Conservation (phyloP, 2,329 filamentous ascomycete genomes). For the Fonsecaea pedrosoi region DNA sequence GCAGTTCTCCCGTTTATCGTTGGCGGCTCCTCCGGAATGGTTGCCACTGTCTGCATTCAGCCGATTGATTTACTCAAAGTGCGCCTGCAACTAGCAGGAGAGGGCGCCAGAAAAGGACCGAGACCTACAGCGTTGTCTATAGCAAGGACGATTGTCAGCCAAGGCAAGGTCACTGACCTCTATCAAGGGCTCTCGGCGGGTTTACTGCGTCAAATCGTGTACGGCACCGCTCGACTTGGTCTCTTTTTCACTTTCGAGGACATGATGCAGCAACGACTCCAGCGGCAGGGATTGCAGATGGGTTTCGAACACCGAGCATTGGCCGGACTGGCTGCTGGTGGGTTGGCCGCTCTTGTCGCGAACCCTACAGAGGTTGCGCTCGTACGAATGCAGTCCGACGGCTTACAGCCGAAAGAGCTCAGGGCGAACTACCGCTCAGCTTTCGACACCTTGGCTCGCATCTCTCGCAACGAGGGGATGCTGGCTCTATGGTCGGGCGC, state of each 20-base stretch:
- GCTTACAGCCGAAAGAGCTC: slow-evolving; percentile 81
- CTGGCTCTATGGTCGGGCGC: slow-evolving; percentile 86
- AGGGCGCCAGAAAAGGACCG: slow-evolving; percentile 69
- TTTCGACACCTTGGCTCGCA: slow-evolving; percentile 81
- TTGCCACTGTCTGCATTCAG: slow-evolving; percentile 90
- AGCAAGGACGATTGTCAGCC: slow-evolving; percentile 82
- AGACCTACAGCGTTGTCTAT: slow-evolving; percentile 82
- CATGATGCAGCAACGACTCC: slow-evolving; percentile 70
- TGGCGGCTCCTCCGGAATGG: slow-evolving; percentile 89
- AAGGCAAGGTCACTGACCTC: slow-evolving; percentile 83
- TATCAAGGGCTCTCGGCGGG: slow-evolving; percentile 96
- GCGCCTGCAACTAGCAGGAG: slow-evolving; percentile 82
- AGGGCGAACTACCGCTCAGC: slow-evolving; percentile 96
- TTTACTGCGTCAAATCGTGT: slow-evolving; percentile 90
- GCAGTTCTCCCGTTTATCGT: slow-evolving; percentile 90
- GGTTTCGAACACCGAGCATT: slow-evolving; percentile 86
- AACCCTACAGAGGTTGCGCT: slow-evolving; percentile 95
- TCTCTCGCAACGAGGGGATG: slow-evolving; percentile 81
- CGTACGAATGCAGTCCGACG: slow-evolving; percentile 97
- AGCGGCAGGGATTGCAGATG: slow-evolving; percentile 70
- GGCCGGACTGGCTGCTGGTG: slow-evolving; percentile 84
- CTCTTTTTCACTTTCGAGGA: slow-evolving; percentile 98
- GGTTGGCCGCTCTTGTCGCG: slow-evolving; percentile 89
- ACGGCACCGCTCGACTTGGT: slow-evolving; percentile 92
- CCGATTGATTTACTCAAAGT: slow-evolving; percentile 99